Evolutionary conservation across 768 basidiomycete species (phyloP).

Genomic region (Lepiota brunneoincarnata): DNA sequence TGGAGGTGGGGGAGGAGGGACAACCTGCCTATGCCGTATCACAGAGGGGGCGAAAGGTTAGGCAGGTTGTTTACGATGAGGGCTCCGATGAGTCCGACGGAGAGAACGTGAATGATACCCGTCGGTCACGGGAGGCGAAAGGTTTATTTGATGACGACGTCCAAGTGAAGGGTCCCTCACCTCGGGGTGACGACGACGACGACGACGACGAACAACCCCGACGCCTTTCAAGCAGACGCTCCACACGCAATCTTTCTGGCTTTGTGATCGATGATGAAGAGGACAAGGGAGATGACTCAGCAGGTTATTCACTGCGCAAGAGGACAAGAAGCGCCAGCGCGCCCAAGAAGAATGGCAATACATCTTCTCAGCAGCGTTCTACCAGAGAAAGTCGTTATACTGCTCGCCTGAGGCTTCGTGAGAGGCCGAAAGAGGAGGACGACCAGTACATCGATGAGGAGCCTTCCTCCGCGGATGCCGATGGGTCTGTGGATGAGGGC

Average conservation of each 20-base stretch:
- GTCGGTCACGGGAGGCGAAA: constrained; percentile 12
- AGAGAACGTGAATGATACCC: constrained; percentile 19
- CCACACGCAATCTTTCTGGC: background rate
- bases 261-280: constrained; percentile 25
- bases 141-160: constrained; percentile 29
- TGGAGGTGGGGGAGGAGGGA: constrained; percentile 28
- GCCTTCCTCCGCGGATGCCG: constrained; percentile 49
- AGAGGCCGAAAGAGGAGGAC: constrained; percentile 35
- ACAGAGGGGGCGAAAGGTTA: constrained; percentile 40
- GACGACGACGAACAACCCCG: constrained; percentile 15
- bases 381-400: background rate
- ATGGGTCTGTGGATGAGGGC: constrained; percentile 58
- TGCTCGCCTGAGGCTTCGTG: constrained; percentile 42
- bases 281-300: constrained; percentile 16
- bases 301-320: constrained; percentile 2
- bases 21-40: constrained; percentile 22
- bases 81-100: constrained; percentile 38
- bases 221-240: background rate
- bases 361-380: background rate
- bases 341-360: constrained; percentile 10
- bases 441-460: constrained; percentile 46
- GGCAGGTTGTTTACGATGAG: constrained; percentile 42
- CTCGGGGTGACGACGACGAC: constrained; percentile 20
- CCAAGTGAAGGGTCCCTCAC: constrained; percentile 17
- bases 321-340: background rate